Evolutionary conservation across 2,329 filamentous ascomycete genomes (phyloP), one percentile per base, ranked within the genome.

Genomic region (Arthrobotrys iridis): DNA sequence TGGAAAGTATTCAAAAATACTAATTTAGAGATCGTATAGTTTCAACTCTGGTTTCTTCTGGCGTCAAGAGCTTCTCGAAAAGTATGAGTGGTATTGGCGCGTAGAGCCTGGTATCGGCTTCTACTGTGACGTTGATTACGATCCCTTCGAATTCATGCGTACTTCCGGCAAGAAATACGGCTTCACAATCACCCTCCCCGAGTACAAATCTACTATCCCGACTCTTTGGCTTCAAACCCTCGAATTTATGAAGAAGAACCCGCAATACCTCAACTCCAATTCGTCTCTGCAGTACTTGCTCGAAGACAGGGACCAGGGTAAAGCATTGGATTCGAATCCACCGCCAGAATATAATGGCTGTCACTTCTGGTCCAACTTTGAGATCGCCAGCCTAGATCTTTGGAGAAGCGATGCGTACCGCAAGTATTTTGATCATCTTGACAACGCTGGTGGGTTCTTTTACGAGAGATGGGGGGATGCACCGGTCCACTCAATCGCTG

Each of bases 21-120:
- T 40, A 48, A 66, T 30, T 7, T 22, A 26, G n/a, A n/a, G n/a
- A 18, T 13, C 11, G 72, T 76, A 70, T 71, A 77, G 78, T 28
- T 79, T 77, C 60, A 79, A 79, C 70, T 79, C 78, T 35, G 78
- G 78, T 2, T 79, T 78, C 68, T 79, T 79, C 67, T 79, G 73
- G 72, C 77, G 77, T 45, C 77, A 79, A 43, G 72, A 77, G 22
- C 68, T 72, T 13, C 62, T 79, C 45, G 59, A 67, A 28, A 77
- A 79, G 46, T 79, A 78, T 50, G 77, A 79, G 58, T 79, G 78
- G 78, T 79, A 79, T 65, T 79, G 78, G 78, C 78, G 78, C 18
- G 78, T 79, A 40, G 78, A 79, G 65, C 78, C 78, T 24, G 74
- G 70, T 15, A 79, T 78, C 40, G 72, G 77, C 33, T 79, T 79